phyloP scores from a whole-genome alignment of 2,329 filamentous ascomycete species.

The Xylaria sp. region DNA sequence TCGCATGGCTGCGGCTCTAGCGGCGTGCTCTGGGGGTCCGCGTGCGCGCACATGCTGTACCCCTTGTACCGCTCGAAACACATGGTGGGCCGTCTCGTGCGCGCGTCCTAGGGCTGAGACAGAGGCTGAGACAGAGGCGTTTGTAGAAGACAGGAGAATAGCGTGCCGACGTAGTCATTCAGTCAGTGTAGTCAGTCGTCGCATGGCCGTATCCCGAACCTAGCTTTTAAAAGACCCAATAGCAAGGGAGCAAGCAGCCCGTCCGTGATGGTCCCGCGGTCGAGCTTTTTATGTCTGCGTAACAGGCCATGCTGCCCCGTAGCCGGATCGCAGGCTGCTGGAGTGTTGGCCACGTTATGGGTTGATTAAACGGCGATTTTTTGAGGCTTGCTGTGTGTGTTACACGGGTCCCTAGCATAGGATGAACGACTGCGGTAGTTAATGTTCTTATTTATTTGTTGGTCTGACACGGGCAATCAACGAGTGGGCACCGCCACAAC shows the following conservation, averaged over 20 bases:
- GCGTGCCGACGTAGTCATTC: too few species aligned
- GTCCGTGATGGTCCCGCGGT: neutral
- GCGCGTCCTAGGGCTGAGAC: too few species aligned
- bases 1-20: neutral
- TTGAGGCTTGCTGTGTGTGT: neutral
- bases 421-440: too few species aligned
- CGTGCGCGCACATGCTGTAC: constrained; percentile 4
- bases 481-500: too few species aligned
- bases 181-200: too few species aligned
- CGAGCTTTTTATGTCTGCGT: neutral
- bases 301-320: neutral
- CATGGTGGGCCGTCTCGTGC: neutral
- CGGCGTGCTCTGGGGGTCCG: constrained; percentile 7
- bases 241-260: neutral
- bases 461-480: too few species aligned
- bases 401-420: neutral
- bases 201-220: too few species aligned
- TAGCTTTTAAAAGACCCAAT: neutral
- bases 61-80: constrained; percentile 14
- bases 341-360: neutral
- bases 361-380: neutral
- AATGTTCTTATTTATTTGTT: too few species aligned
- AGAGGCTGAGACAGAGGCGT: too few species aligned
- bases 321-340: neutral
- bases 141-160: too few species aligned